Percentiles rank a stretch among this genome's conserved stretches.
Conservation (phyloP, 2,329 filamentous ascomycete species). For the Zymoseptoria pseudotritici region DNA sequence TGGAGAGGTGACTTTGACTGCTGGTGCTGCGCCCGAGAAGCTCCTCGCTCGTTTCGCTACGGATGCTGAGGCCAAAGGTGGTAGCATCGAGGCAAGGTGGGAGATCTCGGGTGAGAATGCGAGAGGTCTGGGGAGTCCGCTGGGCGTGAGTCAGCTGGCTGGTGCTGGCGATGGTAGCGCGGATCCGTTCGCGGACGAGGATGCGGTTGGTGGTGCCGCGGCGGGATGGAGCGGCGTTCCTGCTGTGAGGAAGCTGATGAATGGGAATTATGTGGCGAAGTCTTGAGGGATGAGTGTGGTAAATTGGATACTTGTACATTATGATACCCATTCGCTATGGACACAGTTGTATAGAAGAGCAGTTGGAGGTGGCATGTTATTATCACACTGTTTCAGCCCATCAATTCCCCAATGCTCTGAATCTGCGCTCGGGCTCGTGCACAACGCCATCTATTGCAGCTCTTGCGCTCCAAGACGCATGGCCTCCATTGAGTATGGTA, state of each 20-base stretch:
- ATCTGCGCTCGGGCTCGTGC: too few relatives aligned
- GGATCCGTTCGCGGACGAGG: slow-evolving; percentile 66
- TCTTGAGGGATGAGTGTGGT: slow-evolving; percentile 5
- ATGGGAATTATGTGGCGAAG: slow-evolving; percentile 57
- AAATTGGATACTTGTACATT: slow-evolving; percentile 5
- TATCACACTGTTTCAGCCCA: neutral
- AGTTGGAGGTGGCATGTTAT: neutral
- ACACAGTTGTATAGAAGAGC: neutral
- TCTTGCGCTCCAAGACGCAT: too few relatives aligned
- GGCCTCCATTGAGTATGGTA: too few relatives aligned
- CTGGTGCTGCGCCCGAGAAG: slow-evolving; percentile 57
- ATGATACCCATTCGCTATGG: slow-evolving; percentile 8
- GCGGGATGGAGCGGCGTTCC: slow-evolving; percentile 60
- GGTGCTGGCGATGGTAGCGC: slow-evolving; percentile 37
- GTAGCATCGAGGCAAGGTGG: slow-evolving; percentile 76
- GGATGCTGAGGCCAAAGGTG: slow-evolving; percentile 62
- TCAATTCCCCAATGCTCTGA: too few relatives aligned
- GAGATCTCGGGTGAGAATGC: slow-evolving; percentile 53
- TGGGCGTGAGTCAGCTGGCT: slow-evolving; percentile 50
- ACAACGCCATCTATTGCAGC: too few relatives aligned
- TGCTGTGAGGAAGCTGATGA: slow-evolving; percentile 59
- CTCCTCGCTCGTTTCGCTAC: slow-evolving; percentile 77
- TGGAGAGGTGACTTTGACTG: slow-evolving; percentile 60
- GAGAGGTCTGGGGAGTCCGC: slow-evolving; percentile 49
- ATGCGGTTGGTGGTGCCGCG: slow-evolving; percentile 29